Evolutionary conservation across 441 rosid genomes (phyloP).

Genomic region (Rhodomyrtus psidioides): DNA sequence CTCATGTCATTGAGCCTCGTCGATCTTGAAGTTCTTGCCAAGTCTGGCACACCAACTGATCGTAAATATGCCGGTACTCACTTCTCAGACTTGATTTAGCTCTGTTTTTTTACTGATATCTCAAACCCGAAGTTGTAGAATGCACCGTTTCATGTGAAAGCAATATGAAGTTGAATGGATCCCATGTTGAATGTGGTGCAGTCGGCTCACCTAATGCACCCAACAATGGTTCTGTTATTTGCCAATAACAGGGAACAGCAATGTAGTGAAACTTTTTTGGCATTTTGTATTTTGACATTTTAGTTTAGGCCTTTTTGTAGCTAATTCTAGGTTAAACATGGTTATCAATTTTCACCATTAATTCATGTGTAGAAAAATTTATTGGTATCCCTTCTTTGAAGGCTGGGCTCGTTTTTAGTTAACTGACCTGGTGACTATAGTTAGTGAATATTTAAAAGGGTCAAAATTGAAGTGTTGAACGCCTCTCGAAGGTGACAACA

Average conservation of each 20-base stretch:
- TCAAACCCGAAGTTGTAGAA: not conserved
- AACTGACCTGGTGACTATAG: not conserved
- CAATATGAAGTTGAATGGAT: not conserved
- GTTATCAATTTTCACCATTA: not conserved
- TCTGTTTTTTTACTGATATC: not conserved
- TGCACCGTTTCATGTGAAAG: not conserved
- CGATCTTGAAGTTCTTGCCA: conserved; percentile 22
- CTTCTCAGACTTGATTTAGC: not conserved
- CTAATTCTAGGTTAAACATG: not conserved
- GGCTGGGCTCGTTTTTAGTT: not conserved
- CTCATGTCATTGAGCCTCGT: conserved; percentile 36
- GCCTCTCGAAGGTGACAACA: not conserved
- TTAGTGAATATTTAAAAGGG: not conserved
- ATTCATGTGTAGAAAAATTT: not conserved
- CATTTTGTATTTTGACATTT: not conserved
- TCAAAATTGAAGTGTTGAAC: not conserved
- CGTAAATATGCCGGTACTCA: conserved; percentile 24
- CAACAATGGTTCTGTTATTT: not conserved
- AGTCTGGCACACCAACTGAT: conserved; percentile 21
- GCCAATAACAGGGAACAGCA: not conserved
- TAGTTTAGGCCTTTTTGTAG: not conserved
- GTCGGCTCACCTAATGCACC: not conserved
- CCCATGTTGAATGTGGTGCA: not conserved
- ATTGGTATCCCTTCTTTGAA: not conserved
- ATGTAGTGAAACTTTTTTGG: not conserved